A percentile compares a stretch with the other conserved stretches of the same genome.
Conservation (phyloP, 495 filamentous ascomycete species). For the Aspergillus biplanus region DNA sequence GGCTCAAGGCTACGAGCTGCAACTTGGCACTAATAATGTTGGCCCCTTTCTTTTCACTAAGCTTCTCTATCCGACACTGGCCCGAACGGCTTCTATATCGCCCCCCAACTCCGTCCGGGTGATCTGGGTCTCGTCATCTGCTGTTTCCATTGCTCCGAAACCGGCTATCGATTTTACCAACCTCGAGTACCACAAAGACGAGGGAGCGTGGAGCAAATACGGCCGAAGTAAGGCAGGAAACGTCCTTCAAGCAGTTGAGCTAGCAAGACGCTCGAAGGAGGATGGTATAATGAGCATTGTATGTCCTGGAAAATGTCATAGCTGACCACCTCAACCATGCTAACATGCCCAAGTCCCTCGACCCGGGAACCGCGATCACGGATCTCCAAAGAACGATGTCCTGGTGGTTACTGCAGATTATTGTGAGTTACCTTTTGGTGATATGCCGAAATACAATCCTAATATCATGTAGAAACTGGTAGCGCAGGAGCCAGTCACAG, state of each 20-base stretch:
- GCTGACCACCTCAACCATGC: not conserved
- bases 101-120: not conserved
- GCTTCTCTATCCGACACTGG: slow-evolving; percentile 58
- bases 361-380: not conserved
- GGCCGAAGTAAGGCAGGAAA: not conserved
- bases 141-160: not conserved
- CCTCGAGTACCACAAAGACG: not conserved
- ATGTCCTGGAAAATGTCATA: not conserved
- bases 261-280: not conserved
- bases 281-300: not conserved
- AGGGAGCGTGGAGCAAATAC: not conserved
- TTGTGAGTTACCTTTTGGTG: no score
- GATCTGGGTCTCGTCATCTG: not conserved
- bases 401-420: not conserved
- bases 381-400: not conserved
- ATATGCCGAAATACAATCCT: not conserved
- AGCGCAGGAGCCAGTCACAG: not conserved
- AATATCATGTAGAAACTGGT: not conserved
- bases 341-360: not conserved
- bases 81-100: not conserved
- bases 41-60: slow-evolving; percentile 65
- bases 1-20: slow-evolving; percentile 65
- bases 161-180: not conserved
- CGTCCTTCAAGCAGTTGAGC: not conserved
- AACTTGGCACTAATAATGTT: slow-evolving; percentile 71